These are phyloP conservation scores for Eucalyptus curtisii DNA, from an alignment of 345 rosid species.

Conservation along the genomic window DNA sequence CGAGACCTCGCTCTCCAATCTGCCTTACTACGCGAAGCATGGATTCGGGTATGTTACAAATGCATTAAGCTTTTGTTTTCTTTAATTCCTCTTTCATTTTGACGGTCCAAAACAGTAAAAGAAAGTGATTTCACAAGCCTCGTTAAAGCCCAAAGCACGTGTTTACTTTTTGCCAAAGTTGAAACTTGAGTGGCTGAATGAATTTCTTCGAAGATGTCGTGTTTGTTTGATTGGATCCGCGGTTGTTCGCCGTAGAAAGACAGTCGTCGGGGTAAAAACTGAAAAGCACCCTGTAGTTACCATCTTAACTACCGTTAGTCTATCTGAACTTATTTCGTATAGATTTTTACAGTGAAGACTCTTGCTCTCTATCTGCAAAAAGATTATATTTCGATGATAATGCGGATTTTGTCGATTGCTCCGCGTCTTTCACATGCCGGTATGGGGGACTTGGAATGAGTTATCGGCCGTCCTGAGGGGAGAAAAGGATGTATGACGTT, in stretches of 20 bases:
- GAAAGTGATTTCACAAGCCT: neutral
- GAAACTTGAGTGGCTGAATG: neutral
- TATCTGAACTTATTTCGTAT: neutral
- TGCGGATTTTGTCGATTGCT: neutral
- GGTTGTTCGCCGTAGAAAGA: neutral
- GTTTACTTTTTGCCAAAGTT: neutral
- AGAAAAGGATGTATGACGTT: neutral
- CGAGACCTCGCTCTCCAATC: conserved; percentile 32
- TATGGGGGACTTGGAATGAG: neutral
- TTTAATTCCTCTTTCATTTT: neutral
- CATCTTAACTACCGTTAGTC: neutral
- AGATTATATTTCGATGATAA: neutral
- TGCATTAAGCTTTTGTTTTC: neutral
- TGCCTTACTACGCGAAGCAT: conserved; percentile 11
- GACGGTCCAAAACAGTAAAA: neutral
- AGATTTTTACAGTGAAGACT: neutral
- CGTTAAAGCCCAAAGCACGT: neutral
- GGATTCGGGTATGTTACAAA: conserved; percentile 18
- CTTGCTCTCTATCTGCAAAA: neutral
- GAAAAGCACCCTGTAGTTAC: neutral
- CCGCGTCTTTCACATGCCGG: neutral
- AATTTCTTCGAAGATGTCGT: neutral
- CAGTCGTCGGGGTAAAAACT: neutral
- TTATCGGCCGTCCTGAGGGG: neutral
- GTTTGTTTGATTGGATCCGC: neutral